Conservation (phyloP, 2,329 filamentous ascomycete species). For the Penicillium sp. region DNA sequence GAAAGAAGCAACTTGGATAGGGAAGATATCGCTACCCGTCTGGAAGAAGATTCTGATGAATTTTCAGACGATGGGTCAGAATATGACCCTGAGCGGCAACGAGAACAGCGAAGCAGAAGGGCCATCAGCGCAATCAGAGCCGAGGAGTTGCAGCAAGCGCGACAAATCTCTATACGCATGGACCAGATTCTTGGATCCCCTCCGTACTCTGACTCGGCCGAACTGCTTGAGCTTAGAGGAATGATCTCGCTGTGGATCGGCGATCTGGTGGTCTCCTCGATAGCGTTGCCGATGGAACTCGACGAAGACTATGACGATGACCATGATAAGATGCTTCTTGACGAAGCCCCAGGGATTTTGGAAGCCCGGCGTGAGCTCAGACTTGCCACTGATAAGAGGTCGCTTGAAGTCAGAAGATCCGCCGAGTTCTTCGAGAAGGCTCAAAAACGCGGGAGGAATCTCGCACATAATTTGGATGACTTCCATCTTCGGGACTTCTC, state of each 20-base stretch:
- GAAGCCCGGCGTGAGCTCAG: constrained; percentile 34
- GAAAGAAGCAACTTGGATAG: constrained; percentile 57
- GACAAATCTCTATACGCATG: constrained; percentile 67
- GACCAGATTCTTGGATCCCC: constrained; percentile 69
- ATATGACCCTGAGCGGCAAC: constrained; percentile 21
- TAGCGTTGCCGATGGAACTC: constrained; percentile 24
- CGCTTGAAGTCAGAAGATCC: constrained; percentile 35
- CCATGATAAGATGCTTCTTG: constrained; percentile 18
- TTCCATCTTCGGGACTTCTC: constrained; percentile 29
- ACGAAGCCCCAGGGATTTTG: constrained; percentile 29
- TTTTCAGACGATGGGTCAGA: constrained; percentile 34
- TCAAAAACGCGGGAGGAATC: constrained; percentile 32
- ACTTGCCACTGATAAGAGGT: constrained; percentile 37
- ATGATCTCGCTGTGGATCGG: constrained; percentile 75
- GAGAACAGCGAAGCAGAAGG: constrained; percentile 39
- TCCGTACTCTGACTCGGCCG: constrained; percentile 69
- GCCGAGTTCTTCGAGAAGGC: constrained; percentile 38
- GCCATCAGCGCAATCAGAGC: constrained; percentile 43
- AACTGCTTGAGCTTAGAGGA: constrained; percentile 70
- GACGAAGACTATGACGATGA: constrained; percentile 18
- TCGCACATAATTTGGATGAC: constrained; percentile 31
- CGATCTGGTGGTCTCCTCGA: constrained; percentile 57
- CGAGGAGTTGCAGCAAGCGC: constrained; percentile 61
- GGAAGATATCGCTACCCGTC: constrained; percentile 36
- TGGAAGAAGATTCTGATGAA: constrained; percentile 25